These are phyloP conservation scores for Mycogone perniciosa DNA, from an alignment of 2,329 filamentous ascomycete species.

Conservation along the genomic window DNA sequence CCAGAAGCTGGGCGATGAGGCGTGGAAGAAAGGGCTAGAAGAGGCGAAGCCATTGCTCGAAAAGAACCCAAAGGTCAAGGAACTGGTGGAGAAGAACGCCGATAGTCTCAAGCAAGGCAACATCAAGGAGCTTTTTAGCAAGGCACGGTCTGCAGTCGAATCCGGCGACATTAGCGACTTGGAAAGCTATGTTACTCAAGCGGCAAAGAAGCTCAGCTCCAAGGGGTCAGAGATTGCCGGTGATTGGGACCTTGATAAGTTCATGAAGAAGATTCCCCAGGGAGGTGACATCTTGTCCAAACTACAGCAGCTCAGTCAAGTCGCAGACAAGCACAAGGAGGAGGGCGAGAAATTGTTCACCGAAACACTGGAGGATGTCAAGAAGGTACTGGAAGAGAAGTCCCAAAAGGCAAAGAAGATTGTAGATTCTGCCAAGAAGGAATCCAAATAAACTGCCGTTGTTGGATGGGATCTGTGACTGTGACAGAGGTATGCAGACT, in stretches of 20 bases:
- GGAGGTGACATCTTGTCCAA: conserved; percentile 60
- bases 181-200: conserved; percentile 29
- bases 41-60: conserved; percentile 66
- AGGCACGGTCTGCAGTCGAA: conserved; percentile 54
- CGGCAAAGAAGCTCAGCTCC: conserved; percentile 38
- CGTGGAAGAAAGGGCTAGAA: conserved; percentile 65
- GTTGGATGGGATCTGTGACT: too few relatives aligned
- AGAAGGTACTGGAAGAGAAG: conserved; percentile 56
- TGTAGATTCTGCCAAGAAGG: conserved; percentile 47
- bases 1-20: conserved; percentile 61
- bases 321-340: conserved; percentile 59
- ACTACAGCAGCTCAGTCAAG: conserved; percentile 55
- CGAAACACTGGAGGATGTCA: conserved; percentile 61
- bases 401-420: conserved; percentile 52
- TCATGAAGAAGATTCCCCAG: conserved; percentile 57
- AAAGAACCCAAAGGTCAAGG: conserved; percentile 69
- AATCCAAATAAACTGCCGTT: conserved; percentile 14
- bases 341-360: conserved; percentile 64
- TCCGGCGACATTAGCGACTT: conserved; percentile 50
- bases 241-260: conserved; percentile 49
- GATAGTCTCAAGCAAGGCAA: conserved; percentile 63
- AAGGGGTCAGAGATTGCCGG: conserved; percentile 32
- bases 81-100: conserved; percentile 64
- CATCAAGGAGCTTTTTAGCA: conserved; percentile 54
- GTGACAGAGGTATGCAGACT: too few relatives aligned